Evolutionary conservation across 1,284 basidiomycete genomes (phyloP), one percentile per base, ranked within the genome.

Genomic region (Macrocybe sp.): DNA sequence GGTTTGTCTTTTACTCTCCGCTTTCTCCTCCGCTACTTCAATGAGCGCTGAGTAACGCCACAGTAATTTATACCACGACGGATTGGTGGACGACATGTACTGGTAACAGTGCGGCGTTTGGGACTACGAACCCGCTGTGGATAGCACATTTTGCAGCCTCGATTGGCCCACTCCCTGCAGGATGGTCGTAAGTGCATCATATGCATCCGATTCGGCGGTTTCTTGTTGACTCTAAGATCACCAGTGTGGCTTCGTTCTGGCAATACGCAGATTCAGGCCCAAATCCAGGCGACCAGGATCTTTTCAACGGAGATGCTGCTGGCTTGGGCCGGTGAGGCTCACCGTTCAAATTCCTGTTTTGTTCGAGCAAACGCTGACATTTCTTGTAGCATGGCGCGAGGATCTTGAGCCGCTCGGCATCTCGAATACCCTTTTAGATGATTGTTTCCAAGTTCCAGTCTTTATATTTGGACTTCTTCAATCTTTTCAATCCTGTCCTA

Each of bases 231-330:
- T n/a, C n/a, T n/a, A n/a, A n/a, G n/a, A n/a, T n/a, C n/a, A n/a
- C n/a, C n/a, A 40, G 38, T 10, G 10, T 68, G 57, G 59, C 69
- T 16, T 79, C 81, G 0, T 83, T 87, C 65, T 60, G 59, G 59
- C 57, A 60, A 46, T 60, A 60, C 41, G 57, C 59, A 4, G 49
- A 55, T 37, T 56, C 57, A 39, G 58, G 58, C 14, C 40, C 58
- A 37, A 57, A 59, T 45, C 58, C 58, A 50, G 59, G 59, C 41
- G 56, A 56, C 37, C 56, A 58, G 45, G 51, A 59, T 39, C 47
- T 58, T 32, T 60, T 56, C 40, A 57, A 56, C 16, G 57, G 57
- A 32, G 57, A 56, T 42, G 37, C 32, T 14, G 54, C 55, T 44
- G 57, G 54, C 28, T 46, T 59, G 31, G 22, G 41, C 11, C 51